Evolutionary conservation across 2,329 filamentous ascomycete species (phyloP).

Genomic region (Pseudogymnoascus sp.): DNA sequence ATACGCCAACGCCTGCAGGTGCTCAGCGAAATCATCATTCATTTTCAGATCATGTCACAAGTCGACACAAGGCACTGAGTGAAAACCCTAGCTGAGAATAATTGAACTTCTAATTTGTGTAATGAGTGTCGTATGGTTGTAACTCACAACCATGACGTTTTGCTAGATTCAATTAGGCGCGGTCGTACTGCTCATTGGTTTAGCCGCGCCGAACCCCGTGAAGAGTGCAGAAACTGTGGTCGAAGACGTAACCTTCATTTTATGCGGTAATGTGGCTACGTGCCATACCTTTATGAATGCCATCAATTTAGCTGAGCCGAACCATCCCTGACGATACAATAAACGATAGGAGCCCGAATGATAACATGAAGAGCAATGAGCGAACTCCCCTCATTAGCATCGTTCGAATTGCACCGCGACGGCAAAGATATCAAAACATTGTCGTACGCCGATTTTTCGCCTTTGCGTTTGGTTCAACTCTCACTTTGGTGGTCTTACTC

Average conservation of each 20-base stretch:
- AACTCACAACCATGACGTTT: too few species aligned
- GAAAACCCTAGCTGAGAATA: too few species aligned
- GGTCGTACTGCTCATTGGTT: neutral
- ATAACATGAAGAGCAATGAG: constrained; percentile 12
- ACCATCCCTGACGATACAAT: constrained; percentile 5
- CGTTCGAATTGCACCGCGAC: constrained; percentile 10
- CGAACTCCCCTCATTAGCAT: constrained; percentile 11
- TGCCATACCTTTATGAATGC: constrained; percentile 1
- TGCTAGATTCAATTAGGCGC: too few species aligned
- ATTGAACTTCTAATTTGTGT: too few species aligned
- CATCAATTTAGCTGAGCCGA: constrained; percentile 9
- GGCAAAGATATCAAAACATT: constrained; percentile 13
- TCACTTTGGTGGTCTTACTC: constrained; percentile 8
- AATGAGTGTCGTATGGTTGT: too few species aligned
- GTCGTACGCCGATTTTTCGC: constrained; percentile 11
- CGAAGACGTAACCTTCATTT: neutral
- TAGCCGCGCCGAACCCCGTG: neutral
- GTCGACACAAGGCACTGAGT: too few species aligned
- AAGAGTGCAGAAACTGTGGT: neutral
- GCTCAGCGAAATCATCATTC: too few species aligned
- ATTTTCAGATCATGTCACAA: too few species aligned
- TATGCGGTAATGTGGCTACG: neutral
- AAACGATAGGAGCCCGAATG: constrained; percentile 2
- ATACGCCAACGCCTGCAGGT: too few species aligned
- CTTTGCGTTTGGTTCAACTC: constrained; percentile 11